phyloP scores from a whole-genome alignment of 257 asterid genomes.

The Solanum boliviense region DNA sequence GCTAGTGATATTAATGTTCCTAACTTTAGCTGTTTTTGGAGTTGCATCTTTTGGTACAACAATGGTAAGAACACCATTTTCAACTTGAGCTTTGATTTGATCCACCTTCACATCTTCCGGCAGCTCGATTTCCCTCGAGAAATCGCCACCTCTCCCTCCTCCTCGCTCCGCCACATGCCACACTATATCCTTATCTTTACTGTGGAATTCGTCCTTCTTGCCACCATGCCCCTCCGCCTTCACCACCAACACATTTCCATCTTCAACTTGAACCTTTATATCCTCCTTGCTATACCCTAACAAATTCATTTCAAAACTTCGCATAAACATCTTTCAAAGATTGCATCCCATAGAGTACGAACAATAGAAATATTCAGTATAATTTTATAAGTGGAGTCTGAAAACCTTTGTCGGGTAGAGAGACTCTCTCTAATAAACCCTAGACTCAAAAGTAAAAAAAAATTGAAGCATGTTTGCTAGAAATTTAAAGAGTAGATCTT shows the following conservation, averaged over 20 bases:
- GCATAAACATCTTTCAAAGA: neutral
- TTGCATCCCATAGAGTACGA: neutral
- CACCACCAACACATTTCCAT: constrained; percentile 51
- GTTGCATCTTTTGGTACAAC: constrained; percentile 63
- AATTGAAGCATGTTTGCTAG: neutral
- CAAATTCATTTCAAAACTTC: neutral
- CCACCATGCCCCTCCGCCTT: constrained; percentile 33
- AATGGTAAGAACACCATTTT: constrained; percentile 73
- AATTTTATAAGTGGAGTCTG: no score
- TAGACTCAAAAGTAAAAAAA: no score
- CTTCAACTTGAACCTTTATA: constrained; percentile 60
- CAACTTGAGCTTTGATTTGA: constrained; percentile 65
- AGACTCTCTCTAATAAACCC: neutral
- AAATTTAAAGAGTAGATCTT: neutral
- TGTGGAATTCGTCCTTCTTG: constrained; percentile 16
- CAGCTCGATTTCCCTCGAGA: constrained; percentile 54
- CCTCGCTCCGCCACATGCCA: constrained; percentile 91
- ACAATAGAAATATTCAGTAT: neutral
- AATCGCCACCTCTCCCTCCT: constrained; percentile 27
- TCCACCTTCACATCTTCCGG: constrained; percentile 70
- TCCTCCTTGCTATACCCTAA: constrained; percentile 65
- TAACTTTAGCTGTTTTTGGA: constrained; percentile 43
- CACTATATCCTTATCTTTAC: constrained; percentile 37
- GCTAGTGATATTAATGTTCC: constrained; percentile 53
- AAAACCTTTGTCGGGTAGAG: neutral